A percentile compares a stretch with the other conserved stretches of the same genome.
Evolutionary conservation across 306 rosid species (phyloP).

Genomic region (Malus domestica): ASM211411v1 NC_041790.1:19671501-19672000

Average conservation of each 20-base stretch:
- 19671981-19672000: neutral
- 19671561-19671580: slow-evolving; percentile 89
- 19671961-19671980: neutral
- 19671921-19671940: neutral
- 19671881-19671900: neutral
- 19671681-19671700: slow-evolving; percentile 92
- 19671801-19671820: slow-evolving; percentile 79
- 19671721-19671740: slow-evolving; percentile 75
- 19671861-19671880: slow-evolving; percentile 55
- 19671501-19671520: slow-evolving; percentile 82
- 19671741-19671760: slow-evolving; percentile 77
- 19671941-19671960: neutral
- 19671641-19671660: slow-evolving; percentile 99
- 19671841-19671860: slow-evolving; percentile 78
- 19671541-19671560: slow-evolving; percentile 77
- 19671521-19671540: slow-evolving; percentile 76
- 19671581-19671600: slow-evolving; percentile 79
- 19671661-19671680: slow-evolving; percentile 95
- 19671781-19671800: slow-evolving; percentile 83
- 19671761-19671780: slow-evolving; percentile 61
- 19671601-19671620: slow-evolving; percentile 74
- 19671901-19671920: neutral
- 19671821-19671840: slow-evolving; percentile 74
- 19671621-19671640: slow-evolving; percentile 85
- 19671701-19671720: slow-evolving; percentile 49